phyloP scores from a whole-genome alignment of 257 asterid genomes.

The Scutellaria galericulata region DNA sequence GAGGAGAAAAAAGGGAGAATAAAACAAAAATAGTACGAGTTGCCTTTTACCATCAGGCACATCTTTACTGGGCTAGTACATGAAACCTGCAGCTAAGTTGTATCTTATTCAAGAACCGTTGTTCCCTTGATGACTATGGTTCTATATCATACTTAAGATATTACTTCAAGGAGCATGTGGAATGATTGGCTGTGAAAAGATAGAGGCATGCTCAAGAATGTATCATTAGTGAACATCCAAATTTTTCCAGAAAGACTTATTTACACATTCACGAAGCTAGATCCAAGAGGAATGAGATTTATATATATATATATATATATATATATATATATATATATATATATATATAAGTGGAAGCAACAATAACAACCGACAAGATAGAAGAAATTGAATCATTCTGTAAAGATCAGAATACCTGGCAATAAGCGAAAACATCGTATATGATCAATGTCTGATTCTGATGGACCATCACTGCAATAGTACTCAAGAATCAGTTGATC shows the following conservation, averaged over 20 bases:
- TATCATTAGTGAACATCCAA: background rate
- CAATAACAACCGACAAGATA: slow-evolving; percentile 6
- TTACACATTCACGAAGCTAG: background rate
- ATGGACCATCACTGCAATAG: slow-evolving; percentile 51
- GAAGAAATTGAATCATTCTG: slow-evolving; percentile 15
- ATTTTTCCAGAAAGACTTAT: background rate
- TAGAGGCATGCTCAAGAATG: background rate
- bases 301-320: too few relatives aligned
- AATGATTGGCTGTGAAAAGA: too few relatives aligned
- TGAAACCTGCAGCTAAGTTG: too few relatives aligned
- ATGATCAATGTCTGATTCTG: slow-evolving; percentile 61
- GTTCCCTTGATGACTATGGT: background rate
- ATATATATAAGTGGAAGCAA: slow-evolving; percentile 18
- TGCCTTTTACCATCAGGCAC: background rate
- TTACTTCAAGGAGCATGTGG: background rate
- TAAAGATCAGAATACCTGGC: slow-evolving; percentile 65
- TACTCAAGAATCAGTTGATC: slow-evolving; percentile 34
- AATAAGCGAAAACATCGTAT: slow-evolving; percentile 55
- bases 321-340: too few relatives aligned
- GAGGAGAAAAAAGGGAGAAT: background rate
- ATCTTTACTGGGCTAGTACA: too few relatives aligned
- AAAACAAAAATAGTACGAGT: background rate
- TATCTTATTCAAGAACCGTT: background rate
- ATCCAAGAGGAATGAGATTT: background rate
- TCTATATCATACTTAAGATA: background rate